Conservation (phyloP, 176 grass and related monocot genomes). For the Triticum urartu region DNA sequence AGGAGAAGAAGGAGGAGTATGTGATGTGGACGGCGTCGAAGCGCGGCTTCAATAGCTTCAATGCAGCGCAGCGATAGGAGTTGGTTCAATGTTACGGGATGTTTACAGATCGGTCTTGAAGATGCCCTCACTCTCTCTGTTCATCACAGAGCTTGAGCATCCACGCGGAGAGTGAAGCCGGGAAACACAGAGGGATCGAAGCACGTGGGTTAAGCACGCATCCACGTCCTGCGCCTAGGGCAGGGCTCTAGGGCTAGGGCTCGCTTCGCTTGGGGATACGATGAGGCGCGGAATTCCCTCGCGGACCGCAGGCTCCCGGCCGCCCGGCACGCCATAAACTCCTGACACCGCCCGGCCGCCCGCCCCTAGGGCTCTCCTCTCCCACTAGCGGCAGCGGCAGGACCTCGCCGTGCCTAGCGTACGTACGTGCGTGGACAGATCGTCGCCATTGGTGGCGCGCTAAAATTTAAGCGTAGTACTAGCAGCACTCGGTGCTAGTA, state of each 20-base stretch:
- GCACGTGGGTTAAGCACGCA: not conserved
- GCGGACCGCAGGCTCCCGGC: not conserved
- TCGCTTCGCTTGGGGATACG: not conserved
- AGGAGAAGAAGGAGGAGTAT: too few species aligned
- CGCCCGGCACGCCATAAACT: slow-evolving; percentile 18
- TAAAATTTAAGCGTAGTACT: not conserved
- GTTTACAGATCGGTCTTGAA: too few species aligned
- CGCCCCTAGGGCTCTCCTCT: not conserved
- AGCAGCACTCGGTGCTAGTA: too few species aligned
- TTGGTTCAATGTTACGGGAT: too few species aligned
- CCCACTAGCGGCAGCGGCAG: not conserved
- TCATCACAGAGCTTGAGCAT: too few species aligned
- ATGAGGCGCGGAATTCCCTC: slow-evolving; percentile 44
- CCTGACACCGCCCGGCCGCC: not conserved
- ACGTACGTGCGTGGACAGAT: not conserved
- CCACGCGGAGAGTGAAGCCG: too few species aligned
- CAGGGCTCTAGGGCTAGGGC: not conserved
- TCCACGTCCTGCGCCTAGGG: not conserved
- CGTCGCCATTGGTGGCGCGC: not conserved
- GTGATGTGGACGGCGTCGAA: too few species aligned
- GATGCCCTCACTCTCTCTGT: too few species aligned
- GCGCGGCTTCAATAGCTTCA: too few species aligned
- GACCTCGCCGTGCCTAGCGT: not conserved
- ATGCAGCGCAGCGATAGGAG: too few species aligned
- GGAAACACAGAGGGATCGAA: not conserved